Base-by-base conservation (phyloP, 306 rosid species). In the Fragaria vesca region DNA sequence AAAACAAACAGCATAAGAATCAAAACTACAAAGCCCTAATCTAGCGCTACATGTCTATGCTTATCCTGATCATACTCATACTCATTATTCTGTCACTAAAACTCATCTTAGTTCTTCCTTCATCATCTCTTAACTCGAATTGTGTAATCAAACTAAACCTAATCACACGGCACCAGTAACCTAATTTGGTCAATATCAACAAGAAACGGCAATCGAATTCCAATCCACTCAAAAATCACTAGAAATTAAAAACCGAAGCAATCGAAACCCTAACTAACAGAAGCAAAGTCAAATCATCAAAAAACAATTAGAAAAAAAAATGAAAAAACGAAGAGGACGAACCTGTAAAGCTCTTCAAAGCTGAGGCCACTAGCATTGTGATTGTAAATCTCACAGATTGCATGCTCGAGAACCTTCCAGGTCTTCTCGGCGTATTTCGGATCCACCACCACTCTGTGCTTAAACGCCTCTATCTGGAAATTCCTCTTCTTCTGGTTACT, bases 281-380 rank as follows among this genome's bases (percentile, higher is more conserved):
- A 66, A 16, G 4, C 42, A 55, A 77, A 32, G 43, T 32, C 51
- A 16, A 36, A 54, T 10, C 28, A 76, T 24, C 9, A 0, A 73
- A 55, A 12, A 21, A 42, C 0, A 46, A 30, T n/a, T 32, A 28
- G 38, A 75, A 63, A 32, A 24, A 20, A 74, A 63, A 34, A 20
- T 24, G 8, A 54, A 60, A 36, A 47, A 9, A 46, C 63, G 67
- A 68, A 71, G 54, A 78, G 58, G 36, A 57, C 16, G 76, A 84
- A 94, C 98, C 98, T 91, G 85, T 94, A 94, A 75, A 94, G 97
- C 89, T 94, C 97, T 84, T 94, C 98, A 50, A 94, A 94, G 81
- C 98, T 94, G 67, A 94, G 96, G 43, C 98, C 97, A 80, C 98
- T 94, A 28, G 98, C 98, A 87, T 94, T 94, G 79, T 91, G 98